Evolutionary conservation across 2,329 filamentous ascomycete genomes (phyloP).

Genomic region (Pleoardoris graminearum): DNA sequence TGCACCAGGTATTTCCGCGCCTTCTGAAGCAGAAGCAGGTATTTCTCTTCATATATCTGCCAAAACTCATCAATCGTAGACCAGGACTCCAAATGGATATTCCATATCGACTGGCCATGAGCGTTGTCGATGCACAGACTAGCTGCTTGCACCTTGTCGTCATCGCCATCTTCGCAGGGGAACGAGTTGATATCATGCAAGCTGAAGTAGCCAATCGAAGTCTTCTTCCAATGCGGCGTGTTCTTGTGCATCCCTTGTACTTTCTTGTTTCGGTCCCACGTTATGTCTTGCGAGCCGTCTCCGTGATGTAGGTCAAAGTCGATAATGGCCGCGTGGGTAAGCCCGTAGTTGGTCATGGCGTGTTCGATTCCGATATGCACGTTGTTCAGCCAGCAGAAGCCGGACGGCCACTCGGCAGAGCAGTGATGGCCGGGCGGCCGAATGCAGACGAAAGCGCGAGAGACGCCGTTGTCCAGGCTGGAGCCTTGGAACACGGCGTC

Average conservation of each 20-base stretch:
- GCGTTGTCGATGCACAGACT: constrained; percentile 93
- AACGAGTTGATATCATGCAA: constrained; percentile 98
- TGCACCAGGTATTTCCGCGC: constrained; percentile 73
- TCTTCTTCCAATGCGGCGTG: constrained; percentile 75
- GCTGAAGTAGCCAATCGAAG: constrained; percentile 92
- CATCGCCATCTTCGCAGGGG: constrained; percentile 91
- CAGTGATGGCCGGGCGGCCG: constrained; percentile 96
- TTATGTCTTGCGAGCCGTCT: constrained; percentile 84
- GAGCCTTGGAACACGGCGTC: constrained; percentile 74
- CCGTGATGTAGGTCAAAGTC: constrained; percentile 50
- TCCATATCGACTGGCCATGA: constrained; percentile 94
- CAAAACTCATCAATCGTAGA: constrained; percentile 83
- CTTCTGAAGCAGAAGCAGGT: constrained; percentile 77
- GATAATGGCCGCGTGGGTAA: constrained; percentile 83
- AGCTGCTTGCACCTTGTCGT: constrained; percentile 89
- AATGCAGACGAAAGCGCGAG: constrained; percentile 86
- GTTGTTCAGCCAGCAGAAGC: constrained; percentile 99
- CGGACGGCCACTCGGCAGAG: constrained; percentile 83
- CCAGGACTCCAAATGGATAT: constrained; percentile 90
- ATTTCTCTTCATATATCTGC: constrained; percentile 80
- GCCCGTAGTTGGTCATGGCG: constrained; percentile 76
- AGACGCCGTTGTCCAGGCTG: constrained; percentile 57
- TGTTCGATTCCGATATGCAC: constrained; percentile 96
- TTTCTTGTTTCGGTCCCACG: constrained; percentile 85
- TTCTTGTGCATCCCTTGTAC: constrained; percentile 68